A percentile compares a stretch with the other conserved stretches of the same genome.
These are phyloP conservation scores for Backusella australiensis DNA, from an alignment of 192 early-diverging fungal genomes.

Conservation along the genomic window DNA sequence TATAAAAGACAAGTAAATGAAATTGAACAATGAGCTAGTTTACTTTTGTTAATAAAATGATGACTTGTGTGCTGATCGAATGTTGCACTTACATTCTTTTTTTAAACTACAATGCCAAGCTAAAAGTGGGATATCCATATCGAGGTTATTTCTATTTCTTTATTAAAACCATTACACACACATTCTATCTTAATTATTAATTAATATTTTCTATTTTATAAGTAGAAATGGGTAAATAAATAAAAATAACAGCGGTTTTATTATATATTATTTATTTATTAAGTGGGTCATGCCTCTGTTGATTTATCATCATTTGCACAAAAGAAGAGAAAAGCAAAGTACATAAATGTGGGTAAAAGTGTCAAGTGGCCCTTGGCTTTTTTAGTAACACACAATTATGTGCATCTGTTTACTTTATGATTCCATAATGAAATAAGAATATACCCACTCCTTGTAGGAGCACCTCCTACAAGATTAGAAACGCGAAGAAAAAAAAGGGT, in stretches of 20 bases:
- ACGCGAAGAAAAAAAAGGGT: background rate
- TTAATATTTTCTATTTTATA: too few species aligned
- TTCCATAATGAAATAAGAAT: background rate
- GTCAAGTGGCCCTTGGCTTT: conserved; percentile 5
- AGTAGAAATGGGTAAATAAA: too few species aligned
- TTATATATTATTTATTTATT: background rate
- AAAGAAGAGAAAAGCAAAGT: background rate
- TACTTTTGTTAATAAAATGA: too few species aligned
- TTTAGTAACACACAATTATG: background rate
- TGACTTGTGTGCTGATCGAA: too few species aligned
- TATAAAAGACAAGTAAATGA: background rate
- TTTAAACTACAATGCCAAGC: too few species aligned
- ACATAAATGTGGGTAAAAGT: background rate
- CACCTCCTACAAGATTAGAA: background rate
- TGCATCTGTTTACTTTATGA: background rate
- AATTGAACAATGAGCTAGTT: background rate
- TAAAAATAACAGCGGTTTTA: too few species aligned
- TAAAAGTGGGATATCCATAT: too few species aligned
- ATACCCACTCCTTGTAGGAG: background rate
- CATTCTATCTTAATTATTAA: too few species aligned
- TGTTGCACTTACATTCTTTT: too few species aligned
- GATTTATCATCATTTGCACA: background rate
- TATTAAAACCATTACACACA: too few species aligned
- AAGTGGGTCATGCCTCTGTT: background rate
- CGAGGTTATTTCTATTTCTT: too few species aligned